Conservation (phyloP, 768 basidiomycete genomes). For the Lactarius pseudohatsudake region DNA sequence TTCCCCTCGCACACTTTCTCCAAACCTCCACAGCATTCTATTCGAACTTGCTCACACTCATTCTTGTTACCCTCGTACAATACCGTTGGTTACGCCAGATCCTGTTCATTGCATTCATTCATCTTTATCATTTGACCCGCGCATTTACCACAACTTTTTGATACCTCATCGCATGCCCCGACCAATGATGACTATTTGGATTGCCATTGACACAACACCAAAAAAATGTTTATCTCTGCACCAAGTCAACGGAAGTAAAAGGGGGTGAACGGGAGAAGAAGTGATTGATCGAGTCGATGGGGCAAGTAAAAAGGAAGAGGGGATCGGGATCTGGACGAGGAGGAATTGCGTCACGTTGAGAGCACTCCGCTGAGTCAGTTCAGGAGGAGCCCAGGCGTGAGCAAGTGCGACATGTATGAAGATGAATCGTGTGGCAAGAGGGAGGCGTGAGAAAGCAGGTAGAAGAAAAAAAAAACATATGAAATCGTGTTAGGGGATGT, state of each 20-base stretch:
- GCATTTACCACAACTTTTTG: conserved; percentile 27
- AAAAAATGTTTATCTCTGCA: conserved; percentile 7
- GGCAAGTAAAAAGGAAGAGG: conserved; percentile 26
- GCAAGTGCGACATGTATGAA: conserved; percentile 24
- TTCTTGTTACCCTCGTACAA: conserved; percentile 19
- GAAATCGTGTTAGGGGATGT: conserved; percentile 9
- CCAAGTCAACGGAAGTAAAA: conserved; percentile 16
- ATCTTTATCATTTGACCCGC: conserved; percentile 24
- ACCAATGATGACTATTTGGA: conserved; percentile 25
- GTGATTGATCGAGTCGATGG: conserved; percentile 12
- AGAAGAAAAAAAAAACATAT: conserved; percentile 13
- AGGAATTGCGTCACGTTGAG: conserved; percentile 24
- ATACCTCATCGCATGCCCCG: conserved; percentile 28
- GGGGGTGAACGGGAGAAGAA: neutral
- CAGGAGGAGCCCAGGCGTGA: conserved; percentile 9
- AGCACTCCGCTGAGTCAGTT: conserved; percentile 24
- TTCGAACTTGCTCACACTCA: conserved; percentile 4
- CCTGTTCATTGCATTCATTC: conserved; percentile 23
- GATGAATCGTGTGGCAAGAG: conserved; percentile 24
- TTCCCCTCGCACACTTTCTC: neutral
- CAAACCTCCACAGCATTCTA: neutral
- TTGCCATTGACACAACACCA: conserved; percentile 21
- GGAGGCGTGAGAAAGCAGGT: conserved; percentile 24
- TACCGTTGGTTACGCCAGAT: conserved; percentile 15
- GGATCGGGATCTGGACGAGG: conserved; percentile 27